Base-by-base conservation (phyloP, 352 stramenopile species). In the Globisporangium paddicum region DNA sequence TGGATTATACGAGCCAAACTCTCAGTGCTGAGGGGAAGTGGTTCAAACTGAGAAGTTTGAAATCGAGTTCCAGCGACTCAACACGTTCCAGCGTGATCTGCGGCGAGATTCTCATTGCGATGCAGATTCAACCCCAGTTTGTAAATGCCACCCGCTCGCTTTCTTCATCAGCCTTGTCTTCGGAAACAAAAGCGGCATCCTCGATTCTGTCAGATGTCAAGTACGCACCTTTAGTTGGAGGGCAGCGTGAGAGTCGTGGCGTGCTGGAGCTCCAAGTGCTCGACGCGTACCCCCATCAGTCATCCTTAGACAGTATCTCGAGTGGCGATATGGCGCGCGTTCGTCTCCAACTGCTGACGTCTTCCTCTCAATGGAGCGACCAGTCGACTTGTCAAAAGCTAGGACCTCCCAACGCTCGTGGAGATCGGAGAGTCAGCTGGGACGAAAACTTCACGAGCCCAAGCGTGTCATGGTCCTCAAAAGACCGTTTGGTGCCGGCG, bases 391-490 rank as follows among this genome's bases (percentile, higher is more conserved):
- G 51, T 16, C 48, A 58, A n/a, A 14, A 52, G 11, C 19, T 58
- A 2, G n/a, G 26, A 9, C 1, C 16, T 16, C 10, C 18, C 10
- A 35, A 19, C 28, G 23, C 28, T 6, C 5, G 26, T 25, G 19
- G 18, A 0, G 37, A 42, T 8, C 49, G 55, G 16, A 38, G 26
- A 16, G 21, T 54, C 19, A 28, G 26, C 13, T 63, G 58, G 58
- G 38, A 52, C 41, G 58, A 52, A 10, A 44, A 1, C 4, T 63
- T 58, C 13, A 26, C 9, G n/a, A 25, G 11, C 16, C 23, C 48
- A 14, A 49, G 13, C 3, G 58, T 63, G 28, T 30, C 30, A 10
- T 63, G 58, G 58, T 54, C 49, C 2, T 37, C 23, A n/a, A 63
- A 63, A 16, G 38, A 63, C 13, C 58, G 58, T 0, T 4, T 26